Conservation (phyloP, 2,329 filamentous ascomycete species). For the Stachybotrys chlorohalonatus region DNA sequence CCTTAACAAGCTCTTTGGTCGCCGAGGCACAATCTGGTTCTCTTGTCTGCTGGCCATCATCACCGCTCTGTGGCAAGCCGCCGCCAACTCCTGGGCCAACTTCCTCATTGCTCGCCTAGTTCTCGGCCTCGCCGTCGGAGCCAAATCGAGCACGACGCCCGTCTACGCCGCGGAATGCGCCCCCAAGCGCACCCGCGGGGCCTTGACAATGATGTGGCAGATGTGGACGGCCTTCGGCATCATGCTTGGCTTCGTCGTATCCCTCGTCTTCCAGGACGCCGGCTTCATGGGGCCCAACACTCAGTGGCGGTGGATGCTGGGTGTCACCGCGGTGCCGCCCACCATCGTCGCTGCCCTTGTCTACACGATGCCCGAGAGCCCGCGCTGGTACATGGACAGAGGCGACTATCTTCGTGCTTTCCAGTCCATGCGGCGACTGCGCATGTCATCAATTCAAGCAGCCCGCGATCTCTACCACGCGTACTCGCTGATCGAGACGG, state of each 20-base stretch:
- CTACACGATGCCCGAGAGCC: slow-evolving; percentile 51
- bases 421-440: slow-evolving; percentile 32
- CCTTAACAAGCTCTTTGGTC: slow-evolving; percentile 51
- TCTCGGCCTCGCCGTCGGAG: slow-evolving; percentile 59
- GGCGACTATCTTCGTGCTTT: slow-evolving; percentile 34
- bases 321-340: slow-evolving; percentile 43
- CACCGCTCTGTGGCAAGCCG: slow-evolving; percentile 35
- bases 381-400: slow-evolving; percentile 39
- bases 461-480: slow-evolving; percentile 41
- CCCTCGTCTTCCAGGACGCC: slow-evolving; percentile 41
- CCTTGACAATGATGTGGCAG: slow-evolving; percentile 71
- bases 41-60: slow-evolving; percentile 43
- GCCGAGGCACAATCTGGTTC: slow-evolving; percentile 55
- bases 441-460: slow-evolving; percentile 36
- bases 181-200: slow-evolving; percentile 58
- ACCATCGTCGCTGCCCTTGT: slow-evolving; percentile 49
- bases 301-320: slow-evolving; percentile 52
- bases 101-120: slow-evolving; percentile 56
- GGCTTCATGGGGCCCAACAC: slow-evolving; percentile 30
- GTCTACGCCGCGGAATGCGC: slow-evolving; percentile 66
- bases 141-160: slow-evolving; percentile 55
- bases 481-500: slow-evolving; percentile 23
- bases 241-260: slow-evolving; percentile 37
- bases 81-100: slow-evolving; percentile 39
- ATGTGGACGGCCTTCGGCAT: slow-evolving; percentile 27